Conservation (phyloP, 345 rosid species). For the Eucalyptus sp. region DNA sequence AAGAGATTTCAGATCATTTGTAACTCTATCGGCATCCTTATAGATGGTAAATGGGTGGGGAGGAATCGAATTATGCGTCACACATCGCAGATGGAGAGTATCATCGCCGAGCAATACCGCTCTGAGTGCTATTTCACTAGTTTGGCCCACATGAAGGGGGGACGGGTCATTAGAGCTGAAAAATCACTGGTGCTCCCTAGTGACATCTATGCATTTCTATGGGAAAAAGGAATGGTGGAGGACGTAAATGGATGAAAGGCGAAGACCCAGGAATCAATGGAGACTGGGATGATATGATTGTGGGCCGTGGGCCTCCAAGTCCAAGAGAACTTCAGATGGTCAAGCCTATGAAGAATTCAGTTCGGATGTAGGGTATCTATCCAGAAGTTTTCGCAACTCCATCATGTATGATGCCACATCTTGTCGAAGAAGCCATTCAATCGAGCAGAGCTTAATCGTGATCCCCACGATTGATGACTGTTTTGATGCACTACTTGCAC, state of each 20-base stretch:
- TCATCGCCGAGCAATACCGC: background rate
- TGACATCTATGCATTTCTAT: background rate
- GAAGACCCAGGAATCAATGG: background rate
- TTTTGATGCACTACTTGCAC: background rate
- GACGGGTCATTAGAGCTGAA: background rate
- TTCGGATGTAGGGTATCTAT: too few relatives aligned
- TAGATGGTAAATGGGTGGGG: background rate
- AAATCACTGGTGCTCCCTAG: background rate
- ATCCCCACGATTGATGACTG: background rate
- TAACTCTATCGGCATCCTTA: background rate
- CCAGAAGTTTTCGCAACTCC: too few relatives aligned
- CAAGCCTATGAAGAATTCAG: background rate
- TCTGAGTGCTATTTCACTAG: background rate
- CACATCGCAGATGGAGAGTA: background rate
- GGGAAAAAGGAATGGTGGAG: background rate
- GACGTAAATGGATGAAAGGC: background rate
- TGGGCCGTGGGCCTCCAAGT: background rate
- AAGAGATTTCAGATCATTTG: background rate
- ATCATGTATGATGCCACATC: background rate
- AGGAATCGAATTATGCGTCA: background rate
- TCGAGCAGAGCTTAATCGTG: background rate
- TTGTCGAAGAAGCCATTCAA: background rate
- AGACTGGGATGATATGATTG: background rate
- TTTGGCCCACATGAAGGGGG: background rate
- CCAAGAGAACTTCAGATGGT: background rate